phyloP scores from a whole-genome alignment of 345 rosid genomes.

The Rubroshorea leprosula region DNA sequence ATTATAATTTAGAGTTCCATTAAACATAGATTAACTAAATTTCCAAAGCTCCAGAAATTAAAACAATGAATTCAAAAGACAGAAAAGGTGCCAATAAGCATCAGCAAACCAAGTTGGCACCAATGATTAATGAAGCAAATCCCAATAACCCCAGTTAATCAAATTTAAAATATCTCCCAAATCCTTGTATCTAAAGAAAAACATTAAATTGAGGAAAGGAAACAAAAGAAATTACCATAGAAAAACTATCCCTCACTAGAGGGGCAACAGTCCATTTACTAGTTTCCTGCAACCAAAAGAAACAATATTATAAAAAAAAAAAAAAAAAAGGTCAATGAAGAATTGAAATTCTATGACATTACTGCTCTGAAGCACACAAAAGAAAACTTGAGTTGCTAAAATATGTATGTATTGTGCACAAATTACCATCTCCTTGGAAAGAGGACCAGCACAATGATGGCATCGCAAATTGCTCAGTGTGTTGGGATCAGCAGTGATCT shows the following conservation, averaged over 20 bases:
- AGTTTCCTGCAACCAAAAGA: conserved; percentile 56
- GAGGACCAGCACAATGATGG: conserved; percentile 95
- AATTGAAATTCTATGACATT: neutral
- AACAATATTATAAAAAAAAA: neutral
- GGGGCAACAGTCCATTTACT: conserved; percentile 80
- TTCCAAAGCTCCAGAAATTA: neutral
- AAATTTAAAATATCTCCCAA: neutral
- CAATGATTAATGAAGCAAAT: neutral
- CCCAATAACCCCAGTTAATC: neutral
- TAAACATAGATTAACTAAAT: neutral
- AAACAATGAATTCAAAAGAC: neutral
- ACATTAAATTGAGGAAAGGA: neutral
- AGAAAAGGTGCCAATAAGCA: neutral
- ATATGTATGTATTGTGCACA: no score
- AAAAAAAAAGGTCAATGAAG: neutral
- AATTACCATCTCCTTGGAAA: conserved; percentile 61
- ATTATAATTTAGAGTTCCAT: neutral
- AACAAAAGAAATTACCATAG: conserved; percentile 50
- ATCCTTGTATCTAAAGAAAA: neutral
- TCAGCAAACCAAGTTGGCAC: neutral
- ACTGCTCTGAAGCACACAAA: neutral
- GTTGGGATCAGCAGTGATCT: conserved; percentile 38
- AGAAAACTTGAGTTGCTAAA: no score
- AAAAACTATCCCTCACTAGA: conserved; percentile 81
- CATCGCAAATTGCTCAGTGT: conserved; percentile 34